These are phyloP conservation scores for Cenchrus purpureus DNA, from an alignment of 176 grass and related monocot genomes.

Conservation along the genomic window DNA sequence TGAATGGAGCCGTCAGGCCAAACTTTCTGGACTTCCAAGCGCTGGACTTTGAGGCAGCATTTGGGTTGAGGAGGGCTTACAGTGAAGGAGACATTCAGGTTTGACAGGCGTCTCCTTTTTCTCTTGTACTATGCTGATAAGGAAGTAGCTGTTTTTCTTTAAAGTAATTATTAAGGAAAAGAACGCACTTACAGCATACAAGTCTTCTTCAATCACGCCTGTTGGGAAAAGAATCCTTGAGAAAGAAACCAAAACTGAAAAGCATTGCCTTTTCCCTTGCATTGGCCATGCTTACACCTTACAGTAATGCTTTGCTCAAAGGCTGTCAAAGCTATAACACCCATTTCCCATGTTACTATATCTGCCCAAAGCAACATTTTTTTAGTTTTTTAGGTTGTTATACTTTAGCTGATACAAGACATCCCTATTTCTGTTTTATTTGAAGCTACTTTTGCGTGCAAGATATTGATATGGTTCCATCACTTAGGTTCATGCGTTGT, in stretches of 20 bases:
- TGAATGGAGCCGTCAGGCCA: conserved; percentile 60
- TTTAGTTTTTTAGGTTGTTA: conserved; percentile 18
- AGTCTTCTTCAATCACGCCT: conserved; percentile 32
- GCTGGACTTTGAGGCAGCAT: conserved; percentile 81
- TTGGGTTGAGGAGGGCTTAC: conserved; percentile 83
- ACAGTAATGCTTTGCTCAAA: conserved; percentile 34
- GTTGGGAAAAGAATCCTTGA: conserved; percentile 20
- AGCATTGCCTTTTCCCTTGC: conserved; percentile 26
- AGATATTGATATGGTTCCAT: not conserved
- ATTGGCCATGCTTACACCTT: conserved; percentile 19
- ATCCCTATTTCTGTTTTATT: conserved; percentile 27
- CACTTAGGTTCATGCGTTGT: not conserved
- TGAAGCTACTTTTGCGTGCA: conserved; percentile 22
- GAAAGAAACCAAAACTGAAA: conserved; percentile 39
- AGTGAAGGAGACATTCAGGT: conserved; percentile 99
- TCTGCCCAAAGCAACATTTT: conserved; percentile 31
- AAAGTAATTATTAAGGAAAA: conserved; percentile 35
- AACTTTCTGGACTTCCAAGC: conserved; percentile 89
- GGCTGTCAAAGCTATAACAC: conserved; percentile 27
- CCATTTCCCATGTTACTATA: conserved; percentile 36
- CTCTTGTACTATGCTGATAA: conserved; percentile 16
- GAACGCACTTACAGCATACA: conserved; percentile 21
- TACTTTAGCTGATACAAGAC: conserved; percentile 33
- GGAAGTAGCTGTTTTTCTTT: conserved; percentile 24
- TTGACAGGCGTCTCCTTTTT: conserved; percentile 26